Conservation (phyloP, 1,139 yeast genomes). For the Zygoascus hellenicus region DNA sequence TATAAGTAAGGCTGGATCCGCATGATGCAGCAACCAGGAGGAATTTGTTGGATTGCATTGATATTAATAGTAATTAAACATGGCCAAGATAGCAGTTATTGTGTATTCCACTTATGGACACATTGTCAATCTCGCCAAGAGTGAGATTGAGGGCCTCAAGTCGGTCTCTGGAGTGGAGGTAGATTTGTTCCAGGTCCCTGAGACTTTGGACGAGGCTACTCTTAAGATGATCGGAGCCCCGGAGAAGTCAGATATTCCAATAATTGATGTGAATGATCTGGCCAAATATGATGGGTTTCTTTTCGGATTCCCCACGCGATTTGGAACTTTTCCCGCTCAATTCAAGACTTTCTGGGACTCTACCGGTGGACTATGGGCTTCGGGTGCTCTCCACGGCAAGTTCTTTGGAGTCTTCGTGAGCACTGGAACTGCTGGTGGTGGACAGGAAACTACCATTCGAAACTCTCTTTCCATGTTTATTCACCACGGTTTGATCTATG, state of each 20-base stretch:
- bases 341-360: constrained; percentile 76
- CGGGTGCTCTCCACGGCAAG: constrained; percentile 69
- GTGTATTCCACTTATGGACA: constrained; percentile 83
- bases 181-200: constrained; percentile 65
- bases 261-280: constrained; percentile 57
- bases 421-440: constrained; percentile 83
- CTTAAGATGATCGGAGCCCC: constrained; percentile 61
- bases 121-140: constrained; percentile 59
- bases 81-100: constrained; percentile 54
- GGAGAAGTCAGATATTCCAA: constrained; percentile 60
- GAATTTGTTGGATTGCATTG: background rate
- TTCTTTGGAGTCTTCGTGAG: constrained; percentile 70
- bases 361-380: constrained; percentile 80
- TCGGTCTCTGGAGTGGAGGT: constrained; percentile 64
- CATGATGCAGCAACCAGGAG: no score
- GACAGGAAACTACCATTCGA: constrained; percentile 66
- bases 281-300: constrained; percentile 65
- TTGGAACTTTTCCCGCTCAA: constrained; percentile 77
- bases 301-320: constrained; percentile 82
- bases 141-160: constrained; percentile 64
- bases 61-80: background rate
- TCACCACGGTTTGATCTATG: constrained; percentile 75
- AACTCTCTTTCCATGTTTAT: constrained; percentile 61
- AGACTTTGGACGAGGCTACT: constrained; percentile 64
- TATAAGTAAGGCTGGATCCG: no score